A percentile compares a stretch with the other conserved stretches of the same genome.
Conservation (phyloP, 1,139 yeast genomes). For the Yamadazyma pseudoaaseri region DNA sequence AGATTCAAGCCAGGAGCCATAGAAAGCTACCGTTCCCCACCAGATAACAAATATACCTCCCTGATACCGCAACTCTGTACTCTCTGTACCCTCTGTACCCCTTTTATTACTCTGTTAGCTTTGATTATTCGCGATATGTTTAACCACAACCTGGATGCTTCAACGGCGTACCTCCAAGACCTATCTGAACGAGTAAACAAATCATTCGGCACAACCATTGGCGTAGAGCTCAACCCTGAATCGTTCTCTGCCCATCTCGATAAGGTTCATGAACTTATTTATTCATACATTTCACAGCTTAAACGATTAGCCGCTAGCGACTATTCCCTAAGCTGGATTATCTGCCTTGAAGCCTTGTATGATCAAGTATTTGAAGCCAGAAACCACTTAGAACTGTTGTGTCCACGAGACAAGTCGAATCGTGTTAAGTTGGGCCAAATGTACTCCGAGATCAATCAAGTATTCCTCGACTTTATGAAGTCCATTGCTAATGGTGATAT, state of each 20-base stretch:
- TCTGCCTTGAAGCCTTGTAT: neutral
- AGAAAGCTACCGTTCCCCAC: constrained; percentile 72
- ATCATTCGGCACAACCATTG: neutral
- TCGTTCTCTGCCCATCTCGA: neutral
- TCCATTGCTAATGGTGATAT: neutral
- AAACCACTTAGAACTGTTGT: neutral
- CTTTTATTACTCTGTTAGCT: neutral
- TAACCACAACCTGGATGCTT: too few species aligned
- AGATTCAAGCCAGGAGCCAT: constrained; percentile 60
- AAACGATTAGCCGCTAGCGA: neutral
- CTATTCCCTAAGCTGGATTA: neutral
- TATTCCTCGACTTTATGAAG: constrained; percentile 3
- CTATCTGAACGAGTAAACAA: neutral
- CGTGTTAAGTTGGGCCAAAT: constrained; percentile 4
- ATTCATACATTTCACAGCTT: neutral
- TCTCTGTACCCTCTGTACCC: neutral
- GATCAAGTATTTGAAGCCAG: neutral
- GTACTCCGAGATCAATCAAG: constrained; percentile 5
- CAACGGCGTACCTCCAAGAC: neutral
- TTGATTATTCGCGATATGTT: too few species aligned
- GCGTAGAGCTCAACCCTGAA: neutral
- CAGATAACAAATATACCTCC: too few species aligned
- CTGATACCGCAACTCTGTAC: constrained; percentile 4
- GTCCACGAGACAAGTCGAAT: neutral
- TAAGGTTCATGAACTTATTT: neutral